These are phyloP conservation scores for Boletus sp. DNA, from an alignment of 768 basidiomycete species.

Conservation along the genomic window DNA sequence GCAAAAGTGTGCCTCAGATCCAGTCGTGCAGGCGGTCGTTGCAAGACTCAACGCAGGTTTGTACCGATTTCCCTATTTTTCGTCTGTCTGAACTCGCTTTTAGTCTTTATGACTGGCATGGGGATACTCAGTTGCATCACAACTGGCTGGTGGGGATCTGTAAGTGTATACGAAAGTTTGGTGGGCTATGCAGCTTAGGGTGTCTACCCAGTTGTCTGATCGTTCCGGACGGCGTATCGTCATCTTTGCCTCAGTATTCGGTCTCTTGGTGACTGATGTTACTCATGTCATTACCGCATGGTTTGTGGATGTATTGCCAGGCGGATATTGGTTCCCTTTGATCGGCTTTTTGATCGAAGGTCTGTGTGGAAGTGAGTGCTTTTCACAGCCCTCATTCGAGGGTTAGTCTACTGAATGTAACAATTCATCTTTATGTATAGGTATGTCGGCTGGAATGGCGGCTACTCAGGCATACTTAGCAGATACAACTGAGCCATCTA, in stretches of 20 bases:
- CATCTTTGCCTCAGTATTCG: slow-evolving; percentile 59
- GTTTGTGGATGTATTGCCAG: slow-evolving; percentile 62
- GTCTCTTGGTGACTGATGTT: slow-evolving; percentile 60
- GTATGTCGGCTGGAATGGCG: slow-evolving; percentile 48
- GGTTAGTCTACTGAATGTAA: neutral
- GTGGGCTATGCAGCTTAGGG: neutral
- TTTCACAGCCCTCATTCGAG: neutral
- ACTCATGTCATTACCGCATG: slow-evolving; percentile 65
- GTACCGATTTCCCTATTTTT: slow-evolving; percentile 15
- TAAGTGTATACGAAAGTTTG: slow-evolving; percentile 36
- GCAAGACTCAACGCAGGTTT: slow-evolving; percentile 63
- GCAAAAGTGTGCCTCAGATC: too few relatives aligned
- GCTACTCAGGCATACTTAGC: slow-evolving; percentile 65
- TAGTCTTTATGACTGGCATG: slow-evolving; percentile 62
- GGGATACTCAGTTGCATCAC: slow-evolving; percentile 78
- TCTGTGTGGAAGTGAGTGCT: slow-evolving; percentile 59
- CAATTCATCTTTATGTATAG: slow-evolving; percentile 33
- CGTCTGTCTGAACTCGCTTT: neutral
- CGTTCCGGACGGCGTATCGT: slow-evolving; percentile 67
- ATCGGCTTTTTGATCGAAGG: slow-evolving; percentile 69
- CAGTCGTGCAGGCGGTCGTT: slow-evolving; percentile 69
- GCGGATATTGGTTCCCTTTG: slow-evolving; percentile 79
- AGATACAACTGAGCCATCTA: slow-evolving; percentile 57
- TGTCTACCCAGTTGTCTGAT: slow-evolving; percentile 63
- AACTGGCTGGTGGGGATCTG: slow-evolving; percentile 84